Evolutionary conservation across 2,329 filamentous ascomycete species (phyloP), one percentile per base, ranked within the genome.

Genomic region (Ilyonectria robusta): DNA sequence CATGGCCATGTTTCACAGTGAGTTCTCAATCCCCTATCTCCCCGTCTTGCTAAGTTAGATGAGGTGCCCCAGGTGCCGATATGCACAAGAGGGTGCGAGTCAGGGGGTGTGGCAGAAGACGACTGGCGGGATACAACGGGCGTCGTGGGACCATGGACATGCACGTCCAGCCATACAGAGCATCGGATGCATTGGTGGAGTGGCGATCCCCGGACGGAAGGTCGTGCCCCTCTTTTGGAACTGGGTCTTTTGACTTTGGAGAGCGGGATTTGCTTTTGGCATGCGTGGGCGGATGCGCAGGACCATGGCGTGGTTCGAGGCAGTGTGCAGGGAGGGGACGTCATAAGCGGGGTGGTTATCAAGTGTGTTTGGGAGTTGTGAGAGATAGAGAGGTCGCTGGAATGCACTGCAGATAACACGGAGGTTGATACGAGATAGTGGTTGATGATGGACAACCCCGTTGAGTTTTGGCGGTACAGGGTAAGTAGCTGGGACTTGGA

Each of bases 1-100:
- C 50, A 53, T 53, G 50, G 50, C n/a, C 10, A 6, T 53, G 50
- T 53, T 53, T 35, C 50, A 53, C n/a, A n/a, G 40, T n/a, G 40
- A 42, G 7, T 42, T 4, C 40, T 6, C 40, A 8, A 15, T 13
- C 13, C 37, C 37, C n/a, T 11, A 33, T 33, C 8, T 33, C 8
- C 11, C 8, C 31, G 8, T 11, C 11, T 9, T 33, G 11, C 8
- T 33, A 9, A 33, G 8, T 33, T 33, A 33, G 31, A 33, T 33
- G 31, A 33, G 31, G 31, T 33, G 31, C 40, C 40, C 40, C 40
- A n/a, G 15, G 40, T 42, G 40, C 40, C 15, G 40, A 42, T 42
- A 42, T 42, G 40, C 40, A 42, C 40, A 9, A 42, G 40, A n/a
- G 15, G 15, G 40, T 42, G 40, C 40, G 40, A n/a, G 40, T 42